Evolutionary conservation across 805 yeast genomes (phyloP).

Genomic region (Yarrowia deformans): DNA sequence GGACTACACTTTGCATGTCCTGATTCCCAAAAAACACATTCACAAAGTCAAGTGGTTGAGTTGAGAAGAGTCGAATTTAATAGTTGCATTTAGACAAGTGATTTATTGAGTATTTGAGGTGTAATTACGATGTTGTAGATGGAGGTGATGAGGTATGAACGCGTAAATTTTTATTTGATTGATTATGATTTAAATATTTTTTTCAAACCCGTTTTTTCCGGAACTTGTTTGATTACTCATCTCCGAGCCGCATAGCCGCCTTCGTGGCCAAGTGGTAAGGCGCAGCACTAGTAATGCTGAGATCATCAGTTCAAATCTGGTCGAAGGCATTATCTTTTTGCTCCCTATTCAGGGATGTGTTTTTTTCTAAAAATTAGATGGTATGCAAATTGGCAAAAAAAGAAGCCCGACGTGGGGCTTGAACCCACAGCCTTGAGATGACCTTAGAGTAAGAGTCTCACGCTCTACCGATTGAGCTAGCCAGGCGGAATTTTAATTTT

Average conservation of each 20-base stretch:
- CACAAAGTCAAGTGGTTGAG: constrained; percentile 33
- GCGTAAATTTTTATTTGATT: too few species aligned
- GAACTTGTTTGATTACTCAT: not conserved
- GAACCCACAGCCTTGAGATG: constrained; percentile 35
- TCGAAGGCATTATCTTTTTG: constrained; percentile 27
- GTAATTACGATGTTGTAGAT: not conserved
- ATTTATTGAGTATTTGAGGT: constrained; percentile 14
- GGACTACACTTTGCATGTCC: constrained; percentile 31
- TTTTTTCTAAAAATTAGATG: not conserved
- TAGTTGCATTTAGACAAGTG: constrained; percentile 18
- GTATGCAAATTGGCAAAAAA: not conserved
- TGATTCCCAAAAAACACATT: constrained; percentile 35
- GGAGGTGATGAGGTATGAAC: not conserved
- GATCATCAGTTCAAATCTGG: constrained; percentile 33
- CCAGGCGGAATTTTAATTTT: constrained; percentile 3
- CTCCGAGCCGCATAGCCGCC: constrained; percentile 1
- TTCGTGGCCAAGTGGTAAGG: constrained; percentile 30
- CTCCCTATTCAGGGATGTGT: not conserved
- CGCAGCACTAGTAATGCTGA: constrained; percentile 31
- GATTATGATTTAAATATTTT: too few species aligned
- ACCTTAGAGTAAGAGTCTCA: constrained; percentile 20
- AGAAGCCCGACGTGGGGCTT: constrained; percentile 33
- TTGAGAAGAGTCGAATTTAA: not conserved
- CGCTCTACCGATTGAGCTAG: constrained; percentile 37
- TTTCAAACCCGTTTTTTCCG: not conserved